These are phyloP conservation scores for Crepidotus variabilis DNA, from an alignment of 768 basidiomycete genomes.

Conservation along the genomic window DNA sequence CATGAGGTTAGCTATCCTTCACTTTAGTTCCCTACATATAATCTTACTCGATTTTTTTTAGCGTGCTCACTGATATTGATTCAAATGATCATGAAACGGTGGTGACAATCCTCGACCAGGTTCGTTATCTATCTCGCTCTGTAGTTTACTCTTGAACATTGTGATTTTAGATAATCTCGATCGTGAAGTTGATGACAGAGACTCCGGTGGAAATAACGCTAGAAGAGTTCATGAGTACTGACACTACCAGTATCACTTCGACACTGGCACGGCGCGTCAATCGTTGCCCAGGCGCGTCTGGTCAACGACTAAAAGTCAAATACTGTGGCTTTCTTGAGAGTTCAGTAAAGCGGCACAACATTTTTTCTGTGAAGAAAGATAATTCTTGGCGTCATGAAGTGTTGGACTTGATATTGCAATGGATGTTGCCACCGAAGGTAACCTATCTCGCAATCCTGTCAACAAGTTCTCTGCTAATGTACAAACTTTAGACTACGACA, in stretches of 20 bases:
- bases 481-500: not conserved
- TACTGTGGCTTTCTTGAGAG: conserved; percentile 73
- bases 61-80: conserved; percentile 3
- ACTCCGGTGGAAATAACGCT: conserved; percentile 48
- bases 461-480: no score
- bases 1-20: conserved; percentile 54
- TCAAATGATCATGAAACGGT: conserved; percentile 35
- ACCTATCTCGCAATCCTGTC: conserved; percentile 10
- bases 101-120: conserved; percentile 71
- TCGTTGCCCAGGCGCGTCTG: conserved; percentile 47
- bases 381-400: conserved; percentile 63
- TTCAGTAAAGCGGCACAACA: conserved; percentile 59
- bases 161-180: conserved; percentile 57
- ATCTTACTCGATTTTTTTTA: not conserved
- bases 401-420: conserved; percentile 74
- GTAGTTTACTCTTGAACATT: not conserved
- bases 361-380: conserved; percentile 64
- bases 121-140: conserved; percentile 19
- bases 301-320: conserved; percentile 66
- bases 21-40: not conserved
- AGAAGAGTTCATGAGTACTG: conserved; percentile 60
- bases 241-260: conserved; percentile 57
- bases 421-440: conserved; percentile 60
- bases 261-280: conserved; percentile 64
- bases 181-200: conserved; percentile 77